Conservation (phyloP, 148 eudicot genomes). For the Arctostaphylos glauca region DNA sequence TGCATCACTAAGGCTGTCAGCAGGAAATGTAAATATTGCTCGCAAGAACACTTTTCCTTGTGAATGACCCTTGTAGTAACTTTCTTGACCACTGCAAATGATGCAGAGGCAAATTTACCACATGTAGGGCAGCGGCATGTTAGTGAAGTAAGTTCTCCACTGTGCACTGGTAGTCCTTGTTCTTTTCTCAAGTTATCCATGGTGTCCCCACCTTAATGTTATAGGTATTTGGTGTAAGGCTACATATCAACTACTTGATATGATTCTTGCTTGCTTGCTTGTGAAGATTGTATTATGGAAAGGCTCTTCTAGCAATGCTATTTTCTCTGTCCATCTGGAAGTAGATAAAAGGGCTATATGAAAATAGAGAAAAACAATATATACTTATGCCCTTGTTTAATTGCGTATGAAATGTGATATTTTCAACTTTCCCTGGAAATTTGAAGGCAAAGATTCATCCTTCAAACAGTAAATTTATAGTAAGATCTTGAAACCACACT, state of each 20-base stretch:
- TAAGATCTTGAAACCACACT: not conserved
- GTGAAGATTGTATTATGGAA: not conserved
- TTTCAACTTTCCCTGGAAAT: not conserved
- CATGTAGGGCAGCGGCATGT: not conserved
- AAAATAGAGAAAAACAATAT: not conserved
- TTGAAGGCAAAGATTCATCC: constrained; percentile 2
- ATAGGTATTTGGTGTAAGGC: not conserved
- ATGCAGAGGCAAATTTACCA: not conserved
- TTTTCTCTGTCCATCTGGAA: not conserved
- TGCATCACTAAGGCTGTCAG: not conserved
- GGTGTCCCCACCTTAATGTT: not conserved
- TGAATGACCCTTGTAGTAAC: not conserved
- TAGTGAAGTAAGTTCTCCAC: not conserved
- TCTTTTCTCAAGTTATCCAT: not conserved
- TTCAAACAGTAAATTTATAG: not conserved
- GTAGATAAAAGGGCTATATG: not conserved
- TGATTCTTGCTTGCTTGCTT: constrained; percentile 7
- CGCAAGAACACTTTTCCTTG: not conserved
- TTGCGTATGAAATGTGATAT: not conserved
- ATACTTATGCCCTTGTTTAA: not conserved
- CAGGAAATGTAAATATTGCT: not conserved
- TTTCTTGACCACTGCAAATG: not conserved
- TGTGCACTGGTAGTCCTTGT: too few relatives aligned
- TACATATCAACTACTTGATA: not conserved
- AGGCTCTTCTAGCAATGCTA: not conserved